These are phyloP conservation scores for Saturnispora kantuleensis DNA, from an alignment of 805 yeast species.

Conservation along the genomic window DNA sequence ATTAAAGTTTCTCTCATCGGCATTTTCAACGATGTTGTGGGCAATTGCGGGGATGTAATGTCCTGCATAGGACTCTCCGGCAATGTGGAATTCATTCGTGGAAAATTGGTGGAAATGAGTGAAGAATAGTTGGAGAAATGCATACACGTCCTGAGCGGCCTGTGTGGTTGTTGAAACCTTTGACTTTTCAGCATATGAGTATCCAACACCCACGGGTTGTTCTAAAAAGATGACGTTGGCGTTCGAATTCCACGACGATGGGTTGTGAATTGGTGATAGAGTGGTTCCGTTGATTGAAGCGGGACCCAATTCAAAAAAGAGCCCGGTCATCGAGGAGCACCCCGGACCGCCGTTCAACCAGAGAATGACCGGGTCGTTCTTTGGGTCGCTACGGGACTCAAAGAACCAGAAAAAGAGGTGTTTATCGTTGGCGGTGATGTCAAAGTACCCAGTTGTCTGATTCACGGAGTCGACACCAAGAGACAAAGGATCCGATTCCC, in stretches of 20 bases:
- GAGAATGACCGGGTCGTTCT: conserved; percentile 70
- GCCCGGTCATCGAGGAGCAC: conserved; percentile 80
- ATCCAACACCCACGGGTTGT: conserved; percentile 85
- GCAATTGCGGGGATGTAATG: conserved; percentile 91
- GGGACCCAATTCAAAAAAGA: conserved; percentile 82
- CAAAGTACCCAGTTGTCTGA: conserved; percentile 81
- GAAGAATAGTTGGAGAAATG: conserved; percentile 71
- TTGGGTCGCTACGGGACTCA: conserved; percentile 84
- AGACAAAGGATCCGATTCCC: conserved; percentile 38
- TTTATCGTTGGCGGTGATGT: conserved; percentile 53
- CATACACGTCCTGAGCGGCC: conserved; percentile 77
- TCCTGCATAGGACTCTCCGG: conserved; percentile 93
- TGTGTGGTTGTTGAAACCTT: conserved; percentile 64
- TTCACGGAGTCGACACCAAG: conserved; percentile 76
- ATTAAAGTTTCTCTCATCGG: conserved; percentile 40
- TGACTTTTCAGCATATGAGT: conserved; percentile 37
- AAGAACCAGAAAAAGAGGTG: conserved; percentile 79
- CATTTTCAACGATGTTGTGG: conserved; percentile 61
- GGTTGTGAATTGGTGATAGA: conserved; percentile 57
- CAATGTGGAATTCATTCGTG: conserved; percentile 59
- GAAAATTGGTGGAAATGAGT: conserved; percentile 57
- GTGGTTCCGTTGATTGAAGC: conserved; percentile 49
- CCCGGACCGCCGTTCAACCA: conserved; percentile 98
- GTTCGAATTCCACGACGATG: conserved; percentile 74
- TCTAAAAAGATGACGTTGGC: conserved; percentile 82